Conservation (phyloP, 805 yeast species). For the Schizosaccharomyces cryophilus region DNA sequence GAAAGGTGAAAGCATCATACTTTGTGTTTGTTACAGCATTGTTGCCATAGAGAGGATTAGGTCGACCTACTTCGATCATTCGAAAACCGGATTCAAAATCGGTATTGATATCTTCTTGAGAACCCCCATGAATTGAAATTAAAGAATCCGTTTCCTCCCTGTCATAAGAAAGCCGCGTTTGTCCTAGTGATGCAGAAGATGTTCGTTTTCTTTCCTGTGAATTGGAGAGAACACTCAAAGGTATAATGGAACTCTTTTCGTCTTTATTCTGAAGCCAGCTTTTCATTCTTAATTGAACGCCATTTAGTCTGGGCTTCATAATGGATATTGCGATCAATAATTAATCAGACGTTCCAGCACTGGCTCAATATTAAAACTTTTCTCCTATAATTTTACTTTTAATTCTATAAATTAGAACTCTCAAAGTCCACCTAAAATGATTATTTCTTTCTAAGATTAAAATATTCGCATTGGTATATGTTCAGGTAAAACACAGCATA, state of each 20-base stretch:
- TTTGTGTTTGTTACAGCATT: constrained; percentile 59
- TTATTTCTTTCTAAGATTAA: no score
- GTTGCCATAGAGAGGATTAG: not conserved
- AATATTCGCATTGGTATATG: no score
- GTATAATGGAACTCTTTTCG: not conserved
- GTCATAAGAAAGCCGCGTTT: not conserved
- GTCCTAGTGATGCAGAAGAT: not conserved
- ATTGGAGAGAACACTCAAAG: not conserved
- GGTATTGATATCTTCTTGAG: not conserved
- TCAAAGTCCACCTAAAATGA: no score
- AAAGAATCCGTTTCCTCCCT: not conserved
- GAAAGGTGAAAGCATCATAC: constrained; percentile 64
- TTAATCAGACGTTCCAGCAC: not conserved
- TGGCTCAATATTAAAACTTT: not conserved
- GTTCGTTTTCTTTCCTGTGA: not conserved
- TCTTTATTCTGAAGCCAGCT: not conserved
- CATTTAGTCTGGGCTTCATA: not conserved
- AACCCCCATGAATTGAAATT: not conserved
- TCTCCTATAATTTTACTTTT: no score
- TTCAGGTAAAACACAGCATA: no score
- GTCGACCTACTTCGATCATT: not conserved
- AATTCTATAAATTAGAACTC: no score
- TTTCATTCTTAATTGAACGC: not conserved
- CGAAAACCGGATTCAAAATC: not conserved
- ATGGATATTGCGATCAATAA: not conserved